Conservation (phyloP, 768 basidiomycete species). For the Fistulinella prunicolor region DNA sequence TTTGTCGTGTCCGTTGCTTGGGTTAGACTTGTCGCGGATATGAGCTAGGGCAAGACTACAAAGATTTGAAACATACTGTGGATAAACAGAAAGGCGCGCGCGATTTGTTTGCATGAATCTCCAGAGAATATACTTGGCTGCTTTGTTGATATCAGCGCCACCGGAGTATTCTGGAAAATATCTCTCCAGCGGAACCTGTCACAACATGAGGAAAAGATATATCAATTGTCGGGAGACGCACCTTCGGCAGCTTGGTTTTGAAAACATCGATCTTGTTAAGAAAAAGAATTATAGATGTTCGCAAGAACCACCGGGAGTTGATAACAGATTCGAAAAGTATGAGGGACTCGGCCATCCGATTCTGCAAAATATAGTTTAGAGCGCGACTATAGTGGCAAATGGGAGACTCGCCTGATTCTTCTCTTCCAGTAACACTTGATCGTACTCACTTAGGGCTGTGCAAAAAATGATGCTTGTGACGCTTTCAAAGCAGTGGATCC, state of each 20-base stretch:
- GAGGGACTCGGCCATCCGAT: constrained; percentile 73
- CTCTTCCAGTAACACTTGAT: constrained; percentile 69
- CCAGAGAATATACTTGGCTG: constrained; percentile 93
- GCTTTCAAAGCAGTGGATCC: constrained; percentile 80
- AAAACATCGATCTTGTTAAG: constrained; percentile 76
- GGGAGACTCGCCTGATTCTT: constrained; percentile 27
- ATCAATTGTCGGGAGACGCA: not conserved
- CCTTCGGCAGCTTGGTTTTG: constrained; percentile 67
- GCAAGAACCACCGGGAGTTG: constrained; percentile 76
- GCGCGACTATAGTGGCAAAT: not conserved
- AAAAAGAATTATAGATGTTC: constrained; percentile 65
- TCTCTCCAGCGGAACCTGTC: constrained; percentile 65
- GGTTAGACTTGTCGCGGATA: constrained; percentile 51
- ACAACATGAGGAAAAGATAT: not conserved
- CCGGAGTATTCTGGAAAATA: constrained; percentile 90
- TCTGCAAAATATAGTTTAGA: constrained; percentile 36
- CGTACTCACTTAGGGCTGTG: constrained; percentile 72
- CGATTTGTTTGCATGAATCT: constrained; percentile 90
- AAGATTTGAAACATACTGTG: constrained; percentile 59
- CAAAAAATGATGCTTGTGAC: constrained; percentile 80
- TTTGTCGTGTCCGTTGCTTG: constrained; percentile 89
- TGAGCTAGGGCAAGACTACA: not conserved
- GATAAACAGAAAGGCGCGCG: constrained; percentile 82
- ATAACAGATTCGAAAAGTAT: constrained; percentile 75
- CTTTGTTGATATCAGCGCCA: constrained; percentile 88